Conservation (phyloP, 495 filamentous ascomycete species). For the Lepraria neglecta region DNA sequence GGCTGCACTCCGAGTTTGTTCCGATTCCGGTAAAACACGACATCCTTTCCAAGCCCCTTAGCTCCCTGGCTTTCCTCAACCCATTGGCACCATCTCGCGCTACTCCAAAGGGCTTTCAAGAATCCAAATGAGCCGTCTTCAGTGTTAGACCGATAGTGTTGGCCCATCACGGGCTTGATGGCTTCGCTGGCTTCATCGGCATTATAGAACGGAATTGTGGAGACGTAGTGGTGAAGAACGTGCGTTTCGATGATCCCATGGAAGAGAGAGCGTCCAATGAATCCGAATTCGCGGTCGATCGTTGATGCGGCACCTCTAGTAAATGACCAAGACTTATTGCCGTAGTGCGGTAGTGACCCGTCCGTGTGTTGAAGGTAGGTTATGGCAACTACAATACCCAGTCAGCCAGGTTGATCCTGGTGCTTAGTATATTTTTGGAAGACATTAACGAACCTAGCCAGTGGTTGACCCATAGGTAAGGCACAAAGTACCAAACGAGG, state of each 20-base stretch:
- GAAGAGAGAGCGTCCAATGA: constrained; percentile 47
- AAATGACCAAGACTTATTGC: constrained; percentile 50
- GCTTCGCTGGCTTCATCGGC: constrained; percentile 55
- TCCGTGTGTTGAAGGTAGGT: constrained; percentile 58
- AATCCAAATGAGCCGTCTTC: constrained; percentile 48
- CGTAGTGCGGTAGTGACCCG: constrained; percentile 51
- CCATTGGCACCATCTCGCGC: constrained; percentile 45
- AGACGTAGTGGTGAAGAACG: constrained; percentile 55
- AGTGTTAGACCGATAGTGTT: constrained; percentile 49
- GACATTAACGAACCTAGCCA: constrained; percentile 54
- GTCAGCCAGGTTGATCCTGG: constrained; percentile 26
- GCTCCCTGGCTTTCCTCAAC: constrained; percentile 60
- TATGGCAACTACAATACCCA: constrained; percentile 50
- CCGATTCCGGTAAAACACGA: constrained; percentile 53
- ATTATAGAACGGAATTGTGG: constrained; percentile 56
- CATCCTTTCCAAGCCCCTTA: constrained; percentile 44
- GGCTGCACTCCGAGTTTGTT: constrained; percentile 67
- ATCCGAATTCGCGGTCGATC: constrained; percentile 56
- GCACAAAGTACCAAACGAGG: constrained; percentile 84
- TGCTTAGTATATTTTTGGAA: neutral
- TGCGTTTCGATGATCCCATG: constrained; percentile 59
- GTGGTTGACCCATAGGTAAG: constrained; percentile 98
- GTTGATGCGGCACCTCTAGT: constrained; percentile 52
- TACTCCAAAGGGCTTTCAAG: constrained; percentile 49
- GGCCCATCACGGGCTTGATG: constrained; percentile 52